Evolutionary conservation across 2,329 filamentous ascomycete genomes (phyloP), one percentile per base, ranked within the genome.

Genomic region (Periconia sp.): DNA sequence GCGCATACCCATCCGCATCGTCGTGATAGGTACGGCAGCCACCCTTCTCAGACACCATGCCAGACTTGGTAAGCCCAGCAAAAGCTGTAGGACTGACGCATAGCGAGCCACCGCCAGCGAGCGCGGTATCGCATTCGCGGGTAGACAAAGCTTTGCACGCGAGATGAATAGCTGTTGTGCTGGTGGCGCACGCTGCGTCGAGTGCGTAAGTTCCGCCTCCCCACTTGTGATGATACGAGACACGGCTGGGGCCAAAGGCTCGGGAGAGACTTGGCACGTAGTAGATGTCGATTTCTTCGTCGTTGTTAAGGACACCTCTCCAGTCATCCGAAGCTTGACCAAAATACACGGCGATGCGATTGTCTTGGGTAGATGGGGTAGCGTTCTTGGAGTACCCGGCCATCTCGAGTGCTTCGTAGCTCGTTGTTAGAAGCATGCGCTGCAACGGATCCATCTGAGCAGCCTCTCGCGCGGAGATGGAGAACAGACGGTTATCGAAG

Each of bases 201-300:
- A 73, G 56, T 10, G 64, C 60, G 14, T 58, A 57, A 37, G 78
- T 81, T 1, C 80, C 79, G 3, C 71, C 69, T 49, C 53, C 62
- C 30, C 72, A 59, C 45, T 70, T 56, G 33, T 70, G 55, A 41
- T 60, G 55, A 45, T 70, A 69, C 14, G 61, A 66, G 9, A 74
- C 65, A 2, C 71, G 57, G 45, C 81, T 81, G 0, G 77, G 76
- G 0, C 71, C 76, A 50, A 84, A 84, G 0, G 80, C 81, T 17
- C 82, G 72, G 10, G 72, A 69, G 23, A 76, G 75, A 17, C 80
- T 81, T 0, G 81, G 77, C 41, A 84, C 79, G 60, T 70, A 81
- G 61, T 84, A 82, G 1, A 43, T 45, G 20, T 50, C 47, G 23
- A 40, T 33, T n/a, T 41, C 47, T 18, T 47, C n/a, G 5, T 14